A percentile compares a stretch with the other conserved stretches of the same genome.
phyloP scores from a whole-genome alignment of 2,329 filamentous ascomycete genomes.

The Cryphonectria japonica region DNA sequence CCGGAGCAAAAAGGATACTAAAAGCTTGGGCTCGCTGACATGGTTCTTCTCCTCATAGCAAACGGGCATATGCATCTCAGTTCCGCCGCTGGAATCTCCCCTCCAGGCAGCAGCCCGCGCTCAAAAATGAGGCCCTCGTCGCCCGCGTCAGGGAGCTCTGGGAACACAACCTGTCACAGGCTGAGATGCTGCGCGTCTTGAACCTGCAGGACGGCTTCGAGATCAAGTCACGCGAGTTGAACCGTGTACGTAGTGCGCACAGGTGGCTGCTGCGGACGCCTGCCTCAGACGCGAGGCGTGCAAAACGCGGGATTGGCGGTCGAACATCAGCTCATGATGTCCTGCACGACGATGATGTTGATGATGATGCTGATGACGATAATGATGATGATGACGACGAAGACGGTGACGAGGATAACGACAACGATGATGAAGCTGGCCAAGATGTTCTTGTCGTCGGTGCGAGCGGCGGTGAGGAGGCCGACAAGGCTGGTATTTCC shows the following conservation, averaged over 20 bases:
- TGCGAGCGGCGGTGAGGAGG: background rate
- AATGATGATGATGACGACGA: background rate
- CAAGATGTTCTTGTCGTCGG: background rate
- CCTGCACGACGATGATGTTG: slow-evolving; percentile 5
- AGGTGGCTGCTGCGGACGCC: slow-evolving; percentile 67
- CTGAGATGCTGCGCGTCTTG: slow-evolving; percentile 73
- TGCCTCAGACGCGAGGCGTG: slow-evolving; percentile 43
- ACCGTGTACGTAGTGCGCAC: slow-evolving; percentile 70
- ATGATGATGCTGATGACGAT: slow-evolving; percentile 14
- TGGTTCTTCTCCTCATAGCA: slow-evolving; percentile 50
- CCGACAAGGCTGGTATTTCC: slow-evolving; percentile 39
- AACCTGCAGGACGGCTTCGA: slow-evolving; percentile 71
- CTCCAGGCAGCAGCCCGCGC: slow-evolving; percentile 70
- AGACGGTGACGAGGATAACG: slow-evolving; percentile 15
- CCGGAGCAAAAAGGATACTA: no score
- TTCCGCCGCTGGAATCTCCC: slow-evolving; percentile 82
- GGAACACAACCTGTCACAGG: slow-evolving; percentile 73
- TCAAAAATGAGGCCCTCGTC: slow-evolving; percentile 70
- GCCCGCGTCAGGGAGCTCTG: slow-evolving; percentile 75
- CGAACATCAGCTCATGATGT: slow-evolving; percentile 47
- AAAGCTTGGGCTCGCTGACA: background rate
- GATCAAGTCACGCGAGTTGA: slow-evolving; percentile 72
- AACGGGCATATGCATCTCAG: slow-evolving; percentile 75
- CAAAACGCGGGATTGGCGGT: background rate
- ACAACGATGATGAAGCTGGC: slow-evolving; percentile 22